phyloP scores from a whole-genome alignment of 441 rosid species.

The Syzygium malaccense region DNA sequence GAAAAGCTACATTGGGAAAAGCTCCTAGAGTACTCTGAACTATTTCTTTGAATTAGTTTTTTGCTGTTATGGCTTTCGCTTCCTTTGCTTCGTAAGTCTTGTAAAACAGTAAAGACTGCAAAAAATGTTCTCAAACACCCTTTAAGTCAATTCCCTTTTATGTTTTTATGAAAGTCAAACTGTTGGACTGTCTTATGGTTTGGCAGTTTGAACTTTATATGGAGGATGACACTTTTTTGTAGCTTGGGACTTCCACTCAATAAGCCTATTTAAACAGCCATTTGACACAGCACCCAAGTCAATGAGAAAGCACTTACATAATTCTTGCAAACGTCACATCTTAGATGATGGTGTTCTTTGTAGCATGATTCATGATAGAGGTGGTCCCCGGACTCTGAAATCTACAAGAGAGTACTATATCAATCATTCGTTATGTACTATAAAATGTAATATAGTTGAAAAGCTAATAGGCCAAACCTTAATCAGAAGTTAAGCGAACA shows the following conservation, averaged over 20 bases:
- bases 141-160: background rate
- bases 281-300: background rate
- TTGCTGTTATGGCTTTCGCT: background rate
- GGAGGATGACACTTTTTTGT: background rate
- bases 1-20: background rate
- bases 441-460: background rate
- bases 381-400: background rate
- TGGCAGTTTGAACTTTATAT: background rate
- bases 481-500: background rate
- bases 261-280: background rate
- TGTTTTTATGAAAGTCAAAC: background rate
- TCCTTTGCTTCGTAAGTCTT: background rate
- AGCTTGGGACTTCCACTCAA: background rate
- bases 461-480: background rate
- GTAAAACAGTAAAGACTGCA: background rate
- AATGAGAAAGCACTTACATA: background rate
- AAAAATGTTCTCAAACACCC: background rate
- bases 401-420: background rate
- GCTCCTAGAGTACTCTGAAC: background rate
- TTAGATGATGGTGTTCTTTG: constrained; percentile 1
- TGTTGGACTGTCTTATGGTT: background rate
- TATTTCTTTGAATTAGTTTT: background rate
- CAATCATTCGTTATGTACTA: background rate
- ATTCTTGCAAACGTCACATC: constrained; percentile 1
- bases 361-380: constrained; percentile 5